phyloP scores from a whole-genome alignment of 495 filamentous ascomycete genomes.

The Aspergillus haitiensis region DNA sequence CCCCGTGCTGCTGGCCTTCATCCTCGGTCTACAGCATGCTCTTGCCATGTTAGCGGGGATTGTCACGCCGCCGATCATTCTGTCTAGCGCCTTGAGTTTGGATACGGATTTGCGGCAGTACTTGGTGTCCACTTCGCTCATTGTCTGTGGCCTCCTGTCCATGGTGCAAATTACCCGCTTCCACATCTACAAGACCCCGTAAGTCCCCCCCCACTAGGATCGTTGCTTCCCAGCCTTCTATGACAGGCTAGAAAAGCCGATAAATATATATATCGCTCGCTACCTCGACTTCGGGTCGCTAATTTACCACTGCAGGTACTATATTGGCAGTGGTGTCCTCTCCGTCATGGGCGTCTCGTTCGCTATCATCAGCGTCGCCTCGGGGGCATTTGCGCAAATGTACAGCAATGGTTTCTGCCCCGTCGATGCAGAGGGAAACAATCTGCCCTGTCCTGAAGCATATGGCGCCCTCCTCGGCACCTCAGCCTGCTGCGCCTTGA shows the following conservation, averaged over 20 bases:
- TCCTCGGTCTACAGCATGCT: constrained; percentile 22
- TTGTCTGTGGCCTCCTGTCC: constrained; percentile 82
- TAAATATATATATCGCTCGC: too few relatives aligned
- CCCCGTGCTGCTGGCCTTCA: constrained; percentile 18
- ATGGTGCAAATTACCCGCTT: constrained; percentile 81
- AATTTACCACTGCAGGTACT: constrained; percentile 56
- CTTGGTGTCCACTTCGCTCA: constrained; percentile 85
- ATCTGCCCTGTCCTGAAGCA: constrained; percentile 76
- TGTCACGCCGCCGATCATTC: constrained; percentile 15
- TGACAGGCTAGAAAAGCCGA: too few relatives aligned
- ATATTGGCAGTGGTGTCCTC: constrained; percentile 82
- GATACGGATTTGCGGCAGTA: constrained; percentile 49
- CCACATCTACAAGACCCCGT: constrained; percentile 66
- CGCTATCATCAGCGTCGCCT: constrained; percentile 80
- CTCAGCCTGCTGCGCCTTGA: constrained; percentile 49
- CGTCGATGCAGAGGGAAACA: constrained; percentile 57
- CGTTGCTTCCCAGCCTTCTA: background rate
- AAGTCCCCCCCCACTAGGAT: background rate
- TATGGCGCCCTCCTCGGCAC: constrained; percentile 87
- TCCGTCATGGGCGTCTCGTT: constrained; percentile 83
- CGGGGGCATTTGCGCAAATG: constrained; percentile 78
- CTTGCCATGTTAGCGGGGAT: constrained; percentile 18
- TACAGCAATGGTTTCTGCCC: constrained; percentile 79
- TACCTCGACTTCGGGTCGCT: too few relatives aligned
- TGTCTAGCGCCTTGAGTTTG: constrained; percentile 11